These are phyloP conservation scores for Rhizopogon rudus DNA, from an alignment of 768 basidiomycete genomes.

Conservation along the genomic window DNA sequence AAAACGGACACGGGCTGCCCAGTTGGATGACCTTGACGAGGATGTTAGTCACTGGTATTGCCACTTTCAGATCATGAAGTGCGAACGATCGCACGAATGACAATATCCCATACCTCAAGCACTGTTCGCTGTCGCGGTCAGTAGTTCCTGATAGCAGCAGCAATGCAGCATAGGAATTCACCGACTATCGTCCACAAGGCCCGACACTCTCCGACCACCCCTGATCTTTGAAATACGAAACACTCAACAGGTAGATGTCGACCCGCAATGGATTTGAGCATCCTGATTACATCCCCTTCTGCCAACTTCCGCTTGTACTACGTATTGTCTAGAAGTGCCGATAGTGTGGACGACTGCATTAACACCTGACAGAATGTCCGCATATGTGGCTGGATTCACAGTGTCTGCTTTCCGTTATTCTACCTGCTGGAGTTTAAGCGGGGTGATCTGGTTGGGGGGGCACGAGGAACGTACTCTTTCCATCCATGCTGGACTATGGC, in stretches of 20 bases:
- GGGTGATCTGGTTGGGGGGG: conserved; percentile 7
- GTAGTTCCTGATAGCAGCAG: too few relatives aligned
- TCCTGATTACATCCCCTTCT: conserved; percentile 48
- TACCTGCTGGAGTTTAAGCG: conserved; percentile 44
- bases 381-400: conserved; percentile 69
- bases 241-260: conserved; percentile 8
- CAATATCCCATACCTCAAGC: too few relatives aligned
- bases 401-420: conserved; percentile 86
- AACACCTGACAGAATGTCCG: conserved; percentile 56
- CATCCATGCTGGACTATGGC: conserved; percentile 86
- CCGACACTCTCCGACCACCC: too few relatives aligned
- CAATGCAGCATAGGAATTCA: too few relatives aligned
- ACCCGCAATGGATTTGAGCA: conserved; percentile 44
- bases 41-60: too few relatives aligned
- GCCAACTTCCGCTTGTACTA: conserved; percentile 75
- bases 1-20: too few relatives aligned
- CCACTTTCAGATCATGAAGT: too few relatives aligned
- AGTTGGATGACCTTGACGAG: too few relatives aligned
- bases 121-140: too few relatives aligned
- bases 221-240: too few relatives aligned
- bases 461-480: conserved; percentile 46
- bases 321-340: conserved; percentile 84
- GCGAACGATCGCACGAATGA: too few relatives aligned
- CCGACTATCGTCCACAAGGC: too few relatives aligned
- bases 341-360: conserved; percentile 90